Percentiles rank a stretch among this genome's conserved stretches.
These are phyloP conservation scores for Erucastrum elatum DNA, from an alignment of 345 rosid genomes.

Conservation along the genomic window DNA sequence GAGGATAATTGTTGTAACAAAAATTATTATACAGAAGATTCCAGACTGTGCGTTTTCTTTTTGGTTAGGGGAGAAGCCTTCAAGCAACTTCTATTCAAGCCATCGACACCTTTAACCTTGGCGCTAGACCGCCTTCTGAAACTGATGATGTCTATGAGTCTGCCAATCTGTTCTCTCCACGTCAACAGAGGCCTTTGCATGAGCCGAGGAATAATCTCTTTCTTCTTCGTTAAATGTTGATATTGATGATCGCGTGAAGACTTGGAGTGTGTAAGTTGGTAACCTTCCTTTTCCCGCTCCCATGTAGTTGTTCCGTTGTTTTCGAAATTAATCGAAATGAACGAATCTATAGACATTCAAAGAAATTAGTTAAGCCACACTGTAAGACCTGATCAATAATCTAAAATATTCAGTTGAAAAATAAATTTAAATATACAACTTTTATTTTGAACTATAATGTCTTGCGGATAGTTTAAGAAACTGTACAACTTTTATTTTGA, in stretches of 20 bases:
- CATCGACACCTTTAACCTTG: conserved; percentile 25
- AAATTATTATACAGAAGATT: background rate
- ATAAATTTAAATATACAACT: no score
- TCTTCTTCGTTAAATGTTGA: conserved; percentile 10
- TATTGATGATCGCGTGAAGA: conserved; percentile 16
- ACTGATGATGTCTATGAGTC: conserved; percentile 57
- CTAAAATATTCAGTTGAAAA: conserved; percentile 7
- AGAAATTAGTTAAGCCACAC: background rate
- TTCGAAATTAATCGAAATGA: conserved; percentile 33
- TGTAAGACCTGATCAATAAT: background rate
- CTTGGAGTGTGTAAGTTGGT: conserved; percentile 6
- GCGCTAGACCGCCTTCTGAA: conserved; percentile 60
- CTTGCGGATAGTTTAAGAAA: no score
- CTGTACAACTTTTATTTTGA: no score
- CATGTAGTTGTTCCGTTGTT: conserved; percentile 29
- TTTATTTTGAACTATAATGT: no score
- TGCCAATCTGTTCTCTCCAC: conserved; percentile 79
- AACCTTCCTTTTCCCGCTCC: conserved; percentile 9
- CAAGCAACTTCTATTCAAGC: conserved; percentile 15
- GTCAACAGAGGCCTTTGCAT: conserved; percentile 51
- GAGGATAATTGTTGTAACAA: background rate
- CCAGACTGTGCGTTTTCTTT: background rate
- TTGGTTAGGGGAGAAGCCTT: conserved; percentile 3
- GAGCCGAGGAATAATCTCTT: conserved; percentile 31
- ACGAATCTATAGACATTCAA: conserved; percentile 16